phyloP scores from a whole-genome alignment of 768 basidiomycete species.

The Hygrophorus russula region DNA sequence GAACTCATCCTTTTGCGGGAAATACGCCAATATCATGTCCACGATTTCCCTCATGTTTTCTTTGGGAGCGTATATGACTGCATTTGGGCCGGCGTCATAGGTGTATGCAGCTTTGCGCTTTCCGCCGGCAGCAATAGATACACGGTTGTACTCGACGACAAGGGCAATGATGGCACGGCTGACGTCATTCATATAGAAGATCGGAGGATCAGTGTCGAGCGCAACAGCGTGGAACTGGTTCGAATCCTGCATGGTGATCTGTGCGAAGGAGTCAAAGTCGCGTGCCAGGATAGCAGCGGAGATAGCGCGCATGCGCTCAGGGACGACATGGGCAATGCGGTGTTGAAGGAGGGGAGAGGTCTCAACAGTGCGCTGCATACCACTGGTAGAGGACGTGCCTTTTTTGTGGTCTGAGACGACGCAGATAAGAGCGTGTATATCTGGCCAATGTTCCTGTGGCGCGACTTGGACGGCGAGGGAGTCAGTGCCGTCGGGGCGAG shows the following conservation, averaged over 20 bases:
- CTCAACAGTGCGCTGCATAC: slow-evolving; percentile 97
- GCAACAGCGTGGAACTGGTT: slow-evolving; percentile 99
- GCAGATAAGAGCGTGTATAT: slow-evolving; percentile 94
- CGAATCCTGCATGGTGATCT: slow-evolving; percentile 92
- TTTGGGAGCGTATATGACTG: slow-evolving; percentile 85
- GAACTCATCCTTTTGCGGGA: slow-evolving; percentile 75
- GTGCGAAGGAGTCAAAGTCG: slow-evolving; percentile 85
- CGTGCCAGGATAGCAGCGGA: slow-evolving; percentile 61
- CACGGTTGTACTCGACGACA: slow-evolving; percentile 87
- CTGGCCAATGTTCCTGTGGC: slow-evolving; percentile 80
- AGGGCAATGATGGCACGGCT: slow-evolving; percentile 85
- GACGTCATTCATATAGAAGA: slow-evolving; percentile 99
- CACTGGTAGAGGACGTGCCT: slow-evolving; percentile 86
- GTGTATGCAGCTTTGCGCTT: slow-evolving; percentile 89
- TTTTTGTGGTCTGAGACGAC: slow-evolving; percentile 96
- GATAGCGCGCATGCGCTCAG: slow-evolving; percentile 75
- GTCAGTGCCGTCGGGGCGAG: slow-evolving; percentile 59
- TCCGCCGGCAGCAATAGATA: slow-evolving; percentile 41
- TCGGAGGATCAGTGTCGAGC: slow-evolving; percentile 93
- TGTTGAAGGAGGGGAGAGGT: slow-evolving; percentile 83
- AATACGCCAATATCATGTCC: slow-evolving; percentile 66
- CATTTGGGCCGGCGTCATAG: slow-evolving; percentile 98
- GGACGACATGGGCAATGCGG: slow-evolving; percentile 81
- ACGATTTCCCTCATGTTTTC: slow-evolving; percentile 73
- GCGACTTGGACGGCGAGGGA: slow-evolving; percentile 85